phyloP scores from a whole-genome alignment of 2,329 filamentous ascomycete genomes.

The Rhytidhysteron rufulum region DNA sequence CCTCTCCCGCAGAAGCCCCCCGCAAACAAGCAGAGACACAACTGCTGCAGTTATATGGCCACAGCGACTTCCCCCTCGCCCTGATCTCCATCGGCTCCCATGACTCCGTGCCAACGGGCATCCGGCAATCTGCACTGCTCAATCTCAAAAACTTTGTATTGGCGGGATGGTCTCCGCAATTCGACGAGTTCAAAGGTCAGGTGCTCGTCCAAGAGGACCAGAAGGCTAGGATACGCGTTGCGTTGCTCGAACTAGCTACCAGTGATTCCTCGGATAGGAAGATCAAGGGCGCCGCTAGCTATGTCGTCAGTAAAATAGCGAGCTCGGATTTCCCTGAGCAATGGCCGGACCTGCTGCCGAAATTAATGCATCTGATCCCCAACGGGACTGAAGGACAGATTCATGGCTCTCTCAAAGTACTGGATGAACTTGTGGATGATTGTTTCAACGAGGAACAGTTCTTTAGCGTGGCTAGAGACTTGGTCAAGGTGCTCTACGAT shows the following conservation, averaged over 20 bases:
- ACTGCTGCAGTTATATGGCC: constrained; percentile 65
- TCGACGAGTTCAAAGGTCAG: constrained; percentile 65
- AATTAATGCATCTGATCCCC: constrained; percentile 72
- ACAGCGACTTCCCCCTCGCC: constrained; percentile 70
- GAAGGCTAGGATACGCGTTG: constrained; percentile 69
- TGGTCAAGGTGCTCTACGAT: constrained; percentile 78
- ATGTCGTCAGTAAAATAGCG: constrained; percentile 89
- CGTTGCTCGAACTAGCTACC: constrained; percentile 73
- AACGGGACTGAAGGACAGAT: constrained; percentile 73
- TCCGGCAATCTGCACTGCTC: constrained; percentile 80
- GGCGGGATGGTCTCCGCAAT: constrained; percentile 74
- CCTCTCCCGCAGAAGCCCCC: constrained; percentile 69
- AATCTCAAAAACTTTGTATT: constrained; percentile 79
- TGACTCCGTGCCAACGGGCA: constrained; percentile 64
- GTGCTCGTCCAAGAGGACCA: constrained; percentile 68
- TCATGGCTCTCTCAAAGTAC: constrained; percentile 83
- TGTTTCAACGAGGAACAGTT: constrained; percentile 93
- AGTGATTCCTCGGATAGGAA: constrained; percentile 73
- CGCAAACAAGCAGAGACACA: constrained; percentile 85
- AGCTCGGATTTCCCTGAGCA: constrained; percentile 88
- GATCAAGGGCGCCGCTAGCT: constrained; percentile 85
- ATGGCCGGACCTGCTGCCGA: constrained; percentile 86
- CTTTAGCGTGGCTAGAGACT: constrained; percentile 80
- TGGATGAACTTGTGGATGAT: constrained; percentile 87
- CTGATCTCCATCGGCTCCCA: constrained; percentile 80